Base-by-base conservation (phyloP, 116 monocot genomes). In the Iris pallida region DNA sequence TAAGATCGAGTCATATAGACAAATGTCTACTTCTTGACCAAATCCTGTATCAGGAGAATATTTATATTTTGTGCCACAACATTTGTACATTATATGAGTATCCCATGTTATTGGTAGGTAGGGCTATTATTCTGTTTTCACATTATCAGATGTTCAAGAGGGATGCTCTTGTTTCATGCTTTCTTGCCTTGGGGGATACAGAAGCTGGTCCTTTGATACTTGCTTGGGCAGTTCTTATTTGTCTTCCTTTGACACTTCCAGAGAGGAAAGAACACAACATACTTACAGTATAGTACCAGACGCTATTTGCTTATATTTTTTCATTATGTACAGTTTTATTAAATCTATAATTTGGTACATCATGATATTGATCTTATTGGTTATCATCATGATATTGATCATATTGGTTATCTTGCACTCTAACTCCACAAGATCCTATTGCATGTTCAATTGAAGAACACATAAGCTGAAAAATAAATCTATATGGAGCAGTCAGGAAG, bases 171-270 rank as follows among this genome's bases (percentile, higher is more conserved):
- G 57, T 98, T 71, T 89, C 93, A 56, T 85, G 77, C 51, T 75
- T 98, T 65, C 79, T 69, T 48, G 66, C 63, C 15, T 64, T 83
- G 16, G 79, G 73, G 41, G 42, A 55, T 18, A 48, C 52, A 48
- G 98, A 93, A 82, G 72, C 82, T 62, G 93, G 85, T 1, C 93
- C 90, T 77, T 70, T 98, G 55, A 57, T 86, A 83, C 93, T 98
- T 74, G 82, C 84, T 16, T 98, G 98, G 98, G 93, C 90, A 17
- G 82, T 93, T 46, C 90, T 87, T 54, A 70, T 93, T 66, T 82
- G 85, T 63, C 70, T 98, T 44, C 59, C 90, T 56, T 80, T 72
- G 51, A 93, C 90, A 42, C 87, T 98, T 69, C 90, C 87, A 14
- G 88, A 77, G 11, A 72, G 70, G 47, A 64, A 73, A 47, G 78